Evolutionary conservation across 2,329 filamentous ascomycete genomes (phyloP), one percentile per base, ranked within the genome.

Genomic region (Nigrospora sphaerica): DNA sequence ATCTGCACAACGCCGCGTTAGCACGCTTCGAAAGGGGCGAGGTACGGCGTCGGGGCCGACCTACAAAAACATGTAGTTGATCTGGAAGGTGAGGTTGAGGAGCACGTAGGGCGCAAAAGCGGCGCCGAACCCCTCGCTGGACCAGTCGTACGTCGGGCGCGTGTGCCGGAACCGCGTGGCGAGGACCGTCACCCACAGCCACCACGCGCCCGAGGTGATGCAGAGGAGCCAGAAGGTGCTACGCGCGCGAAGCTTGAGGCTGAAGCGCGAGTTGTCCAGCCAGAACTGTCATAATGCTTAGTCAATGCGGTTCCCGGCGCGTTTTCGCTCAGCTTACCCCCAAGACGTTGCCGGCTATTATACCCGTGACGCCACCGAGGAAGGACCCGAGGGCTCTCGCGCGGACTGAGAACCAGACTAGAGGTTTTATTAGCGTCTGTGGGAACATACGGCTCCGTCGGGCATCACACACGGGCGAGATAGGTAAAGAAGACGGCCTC

Each of bases 401-500:
- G 2, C 85, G 75, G 2, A 89, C 86, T 2, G 74, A 76, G 56
- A 89, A 87, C 81, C 82, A 90, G 13, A 85, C 66, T 62, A 51
- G 32, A 57, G 46, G 34, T 35, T 7, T 6, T 18, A 23, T n/a
- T 14, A 5, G 4, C 16, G 2, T 10, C 13, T 11, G 7, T 12
- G 1, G 12, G 17, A 12, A 38, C 51, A n/a, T 17, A 10, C 9
- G 2, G 28, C 6, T 5, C 4, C 14, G 6, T 17, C 6, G 9
- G 19, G 13, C 3, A 6, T 2, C 19, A 61, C 65, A 54, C 45
- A 68, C 71, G 52, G 10, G 73, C 70, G 9, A 83, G 67, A 48
- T 83, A 89, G 0, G 85, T 88, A 60, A 83, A 87, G 62, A 83
- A 86, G 0, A 88, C 83, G 0, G 85, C 80, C 59, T 89, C 85